Base-by-base conservation (phyloP, 306 rosid genomes). In the Hippophae rhamnoides region DNA sequence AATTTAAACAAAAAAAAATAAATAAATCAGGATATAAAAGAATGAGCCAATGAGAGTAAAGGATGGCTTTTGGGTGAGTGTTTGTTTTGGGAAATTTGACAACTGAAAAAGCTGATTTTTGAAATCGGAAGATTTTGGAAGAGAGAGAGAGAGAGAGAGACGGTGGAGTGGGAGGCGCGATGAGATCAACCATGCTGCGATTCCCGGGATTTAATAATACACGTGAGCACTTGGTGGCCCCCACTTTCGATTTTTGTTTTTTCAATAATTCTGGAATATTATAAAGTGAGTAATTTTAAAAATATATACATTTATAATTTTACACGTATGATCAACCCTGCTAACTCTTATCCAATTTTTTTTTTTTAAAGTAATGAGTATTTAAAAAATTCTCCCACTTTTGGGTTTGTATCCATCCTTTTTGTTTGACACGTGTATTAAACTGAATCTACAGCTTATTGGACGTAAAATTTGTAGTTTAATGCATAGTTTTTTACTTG, bases 191-290 rank as follows among this genome's bases (percentile, higher is more conserved):
- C 57, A 59, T 64, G 65, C 14, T 60, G 46, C 73, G 71, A 65
- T 82, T 78, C 78, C 69, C 76, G 47, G 68, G 59, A 72, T 66
- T 84, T 78, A 62, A 69, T 76, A 61, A 31, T 6, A 78, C 89
- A 85, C 87, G 90, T 81, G 81, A 77, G 90, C 82, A 72, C 13
- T 0, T 5, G 41, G 5, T 80, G 84, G 45, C 80, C 87, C 85
- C 50, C 31, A 23, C 74, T 3, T 6, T 12, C 4, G 53, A 18
- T 9, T 46, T n/a, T 40, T 9, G 12, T 12, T 18, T 18, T 18
- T 18, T 18, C 23, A 18, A 18, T 18, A 18, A 18, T 18, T 18
- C 23, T 18, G 23, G 23, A 18, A 18, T 18, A 18, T 18, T 18
- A 18, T 18, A 18, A 18, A 18, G 23, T 18, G 23, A 18, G 23